Base-by-base conservation (phyloP, 2,329 filamentous ascomycete species). In the Pyricularia sp. region DNA sequence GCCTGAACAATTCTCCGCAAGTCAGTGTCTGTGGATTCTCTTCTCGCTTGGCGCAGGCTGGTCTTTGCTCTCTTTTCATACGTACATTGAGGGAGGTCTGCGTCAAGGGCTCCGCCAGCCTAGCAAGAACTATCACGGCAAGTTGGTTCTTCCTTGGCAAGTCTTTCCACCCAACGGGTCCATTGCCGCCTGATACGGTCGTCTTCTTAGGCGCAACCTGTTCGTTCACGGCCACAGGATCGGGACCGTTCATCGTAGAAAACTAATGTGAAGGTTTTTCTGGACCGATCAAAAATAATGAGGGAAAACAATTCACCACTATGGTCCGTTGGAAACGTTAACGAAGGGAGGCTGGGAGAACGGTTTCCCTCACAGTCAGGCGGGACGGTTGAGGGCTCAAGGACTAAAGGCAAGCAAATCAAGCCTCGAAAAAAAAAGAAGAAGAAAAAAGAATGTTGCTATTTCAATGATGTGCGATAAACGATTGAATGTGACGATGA, bases 41-140 rank as follows among this genome's bases (percentile, higher is more conserved):
- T 7, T 19, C 3, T n/a, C 19, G 8, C 5, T 26, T 10, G 22
- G 13, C 49, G 19, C n/a, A 16, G 12, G 22, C 2, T 16, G 8
- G 49, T n/a, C 3, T 28, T 63, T 28, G 60, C 2, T 28, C 5
- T 22, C 12, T n/a, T 22, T 28, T n/a, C 66, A 9, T 71, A 78
- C 66, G 8, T 71, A 78, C 78, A 75, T 81, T 80, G 9, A 92
- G 75, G 13, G 87, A 90, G 0, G 89, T 92, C 72, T 94, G 89
- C 0, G 90, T 89, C 44, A 96, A 78, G 3, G 91, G 91, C 72
- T 96, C 92, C 12, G 89, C 91, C 26, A 96, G 78, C 31, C 92
- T 85, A 9, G 91, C 88, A 60, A 96, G 77, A 0, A 88, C 91
- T 62, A 96, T 81, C 65, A 96, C 87, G 33, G 88, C 77, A 24